Base-by-base conservation (phyloP, 306 rosid species). In the Cucumis melo region DNA sequence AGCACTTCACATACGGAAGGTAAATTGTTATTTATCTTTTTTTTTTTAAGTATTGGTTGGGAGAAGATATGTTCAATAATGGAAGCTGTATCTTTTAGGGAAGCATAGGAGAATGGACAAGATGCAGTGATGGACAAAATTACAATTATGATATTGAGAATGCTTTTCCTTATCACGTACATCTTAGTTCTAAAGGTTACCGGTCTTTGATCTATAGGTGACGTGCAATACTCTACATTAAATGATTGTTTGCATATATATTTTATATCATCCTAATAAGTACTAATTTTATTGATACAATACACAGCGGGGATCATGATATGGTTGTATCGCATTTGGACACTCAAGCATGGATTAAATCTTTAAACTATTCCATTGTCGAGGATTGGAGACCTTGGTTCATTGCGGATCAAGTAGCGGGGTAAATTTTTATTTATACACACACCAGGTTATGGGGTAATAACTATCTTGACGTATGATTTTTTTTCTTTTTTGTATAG, bases 1-100 rank as follows among this genome's bases (percentile, higher is more conserved):
- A 48, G 92, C 89, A 32, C 85, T 92, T 46, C 85, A 79, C 44
- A 29, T 85, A 23, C 82, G 50, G 2, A 41, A 90, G 94, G 96
- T 89, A 76, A 19, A 8, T 8, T 41, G 1, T 41, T 41, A 8
- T 7, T 39, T 6, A 41, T 27, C 1, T 27, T 1, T 27, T 0
- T 39, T 6, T 39, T 6, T 7, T 39, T 0, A 41, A 2, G 11
- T 41, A 41, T 41, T 2, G 10, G 2, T 8, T 8, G 44, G 7
- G 44, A 11, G 51, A 46, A 46, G 15, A 46, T 20, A n/a, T 46
- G 74, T 0, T 70, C 55, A 53, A 8, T 41, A 41, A 41, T 41
- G 44, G 11, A 41, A 41, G 10, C 44, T 41, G 7, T 1, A 6
- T 24, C 29, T 10, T 42, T 0, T 7, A 70, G 75, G 75, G 21